Evolutionary conservation across 2,329 filamentous ascomycete genomes (phyloP).

Genomic region (Monilinia fructicola): DNA sequence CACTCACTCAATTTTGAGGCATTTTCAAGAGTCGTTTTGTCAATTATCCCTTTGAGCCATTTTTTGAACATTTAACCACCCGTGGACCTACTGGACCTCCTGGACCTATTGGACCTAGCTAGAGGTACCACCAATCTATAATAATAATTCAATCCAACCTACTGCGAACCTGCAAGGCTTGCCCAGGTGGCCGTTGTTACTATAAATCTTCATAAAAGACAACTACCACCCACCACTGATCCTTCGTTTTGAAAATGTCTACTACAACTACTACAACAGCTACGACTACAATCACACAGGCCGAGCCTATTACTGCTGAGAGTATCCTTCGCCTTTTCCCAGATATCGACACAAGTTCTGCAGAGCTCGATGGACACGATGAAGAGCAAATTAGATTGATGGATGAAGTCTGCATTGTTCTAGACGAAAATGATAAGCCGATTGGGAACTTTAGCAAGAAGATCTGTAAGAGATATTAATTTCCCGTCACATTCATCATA

Average conservation of each 20-base stretch:
- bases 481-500: slow-evolving; percentile 18
- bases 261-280: slow-evolving; percentile 33
- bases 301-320: slow-evolving; percentile 74
- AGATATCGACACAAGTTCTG: slow-evolving; percentile 69
- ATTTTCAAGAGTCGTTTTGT: no score
- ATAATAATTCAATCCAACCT: no score
- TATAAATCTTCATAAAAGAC: not conserved
- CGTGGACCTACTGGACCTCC: no score
- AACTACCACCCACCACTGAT: not conserved
- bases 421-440: slow-evolving; percentile 86
- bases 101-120: no score
- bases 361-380: slow-evolving; percentile 86
- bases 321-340: slow-evolving; percentile 87
- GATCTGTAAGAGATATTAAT: slow-evolving; percentile 64
- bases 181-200: not conserved
- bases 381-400: slow-evolving; percentile 97
- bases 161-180: no score
- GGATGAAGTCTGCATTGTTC: slow-evolving; percentile 98
- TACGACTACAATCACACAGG: slow-evolving; percentile 48
- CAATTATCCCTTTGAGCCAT: not conserved
- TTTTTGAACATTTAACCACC: not conserved
- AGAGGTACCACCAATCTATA: no score
- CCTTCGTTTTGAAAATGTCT: slow-evolving; percentile 27
- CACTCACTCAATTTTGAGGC: no score
- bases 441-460: slow-evolving; percentile 99